phyloP scores from a whole-genome alignment of 2,329 filamentous ascomycete species.

The Pseudohalonectria lignicola region DNA sequence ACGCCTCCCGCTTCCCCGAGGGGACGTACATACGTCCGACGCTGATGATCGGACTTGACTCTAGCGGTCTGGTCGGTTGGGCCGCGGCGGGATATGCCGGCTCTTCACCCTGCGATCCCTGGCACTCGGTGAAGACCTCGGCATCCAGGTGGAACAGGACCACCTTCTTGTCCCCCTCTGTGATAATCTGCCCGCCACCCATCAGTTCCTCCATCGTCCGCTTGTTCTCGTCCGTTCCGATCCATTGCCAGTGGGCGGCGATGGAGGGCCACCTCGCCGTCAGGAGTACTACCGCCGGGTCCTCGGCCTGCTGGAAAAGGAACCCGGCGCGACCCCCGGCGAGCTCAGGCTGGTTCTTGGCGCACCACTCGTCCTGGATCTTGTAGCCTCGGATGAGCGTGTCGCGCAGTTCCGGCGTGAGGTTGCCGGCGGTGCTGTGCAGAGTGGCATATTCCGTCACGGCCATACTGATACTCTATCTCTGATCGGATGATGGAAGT shows the following conservation, averaged over 20 bases:
- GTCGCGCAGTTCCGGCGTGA: conserved; percentile 20
- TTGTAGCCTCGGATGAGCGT: conserved; percentile 18
- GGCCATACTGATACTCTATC: conserved; percentile 15
- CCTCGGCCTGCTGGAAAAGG: conserved; percentile 22
- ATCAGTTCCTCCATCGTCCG: conserved; percentile 19
- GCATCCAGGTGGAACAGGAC: conserved; percentile 28
- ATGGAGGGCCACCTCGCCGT: conserved; percentile 32
- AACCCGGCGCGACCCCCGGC: conserved; percentile 23
- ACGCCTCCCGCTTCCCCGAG: conserved; percentile 16
- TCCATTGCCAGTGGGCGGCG: conserved; percentile 29
- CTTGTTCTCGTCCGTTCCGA: conserved; percentile 28
- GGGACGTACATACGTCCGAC: conserved; percentile 22
- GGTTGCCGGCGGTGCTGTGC: conserved; percentile 16
- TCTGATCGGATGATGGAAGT: too few relatives aligned
- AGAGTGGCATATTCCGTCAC: conserved; percentile 29
- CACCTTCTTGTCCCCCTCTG: conserved; percentile 18
- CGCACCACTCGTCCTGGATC: conserved; percentile 28
- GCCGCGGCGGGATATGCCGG: too few relatives aligned
- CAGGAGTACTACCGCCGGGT: conserved; percentile 27
- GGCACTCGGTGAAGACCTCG: conserved; percentile 13
- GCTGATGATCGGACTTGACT: conserved; percentile 22
- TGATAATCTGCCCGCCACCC: conserved; percentile 17
- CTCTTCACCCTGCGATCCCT: too few relatives aligned
- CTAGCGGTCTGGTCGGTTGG: conserved; percentile 7
- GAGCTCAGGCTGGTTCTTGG: conserved; percentile 19